These are phyloP conservation scores for Spathaspora girioi DNA, from an alignment of 805 yeast species.

Conservation along the genomic window DNA sequence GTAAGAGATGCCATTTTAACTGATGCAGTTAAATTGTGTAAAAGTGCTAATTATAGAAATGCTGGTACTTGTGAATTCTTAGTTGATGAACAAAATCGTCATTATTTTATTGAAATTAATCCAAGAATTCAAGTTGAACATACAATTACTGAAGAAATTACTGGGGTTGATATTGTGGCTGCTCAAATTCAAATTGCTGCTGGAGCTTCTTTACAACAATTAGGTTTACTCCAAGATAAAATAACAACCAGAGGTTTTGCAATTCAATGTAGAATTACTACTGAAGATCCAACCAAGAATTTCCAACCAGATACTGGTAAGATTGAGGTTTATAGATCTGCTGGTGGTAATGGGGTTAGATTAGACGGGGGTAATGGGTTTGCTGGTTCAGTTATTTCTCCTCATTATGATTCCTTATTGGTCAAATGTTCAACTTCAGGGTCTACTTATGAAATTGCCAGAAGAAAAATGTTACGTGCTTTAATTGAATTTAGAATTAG, in stretches of 20 bases:
- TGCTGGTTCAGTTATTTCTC: conserved; percentile 94
- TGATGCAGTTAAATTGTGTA: conserved; percentile 93
- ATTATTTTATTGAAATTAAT: conserved; percentile 95
- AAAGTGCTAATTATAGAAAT: conserved; percentile 83
- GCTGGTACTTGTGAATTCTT: conserved; percentile 99
- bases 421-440: conserved; percentile 98
- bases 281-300: conserved; percentile 94
- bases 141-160: conserved; percentile 97
- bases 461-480: conserved; percentile 97
- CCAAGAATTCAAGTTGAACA: conserved; percentile 98
- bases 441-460: conserved; percentile 90
- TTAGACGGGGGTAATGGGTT: conserved; percentile 98
- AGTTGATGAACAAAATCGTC: conserved; percentile 90
- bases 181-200: conserved; percentile 99
- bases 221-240: conserved; percentile 90
- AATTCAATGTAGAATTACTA: conserved; percentile 97
- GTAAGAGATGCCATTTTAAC: conserved; percentile 90
- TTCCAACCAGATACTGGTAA: conserved; percentile 99
- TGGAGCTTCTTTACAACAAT: conserved; percentile 88
- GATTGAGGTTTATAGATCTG: conserved; percentile 94
- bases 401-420: conserved; percentile 97
- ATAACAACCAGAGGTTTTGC: conserved; percentile 97
- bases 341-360: conserved; percentile 99
- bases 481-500: conserved; percentile 96
- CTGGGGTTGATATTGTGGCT: conserved; percentile 96